These are phyloP conservation scores for Calophaca sinica DNA, from an alignment of 306 rosid species.

Conservation along the genomic window DNA sequence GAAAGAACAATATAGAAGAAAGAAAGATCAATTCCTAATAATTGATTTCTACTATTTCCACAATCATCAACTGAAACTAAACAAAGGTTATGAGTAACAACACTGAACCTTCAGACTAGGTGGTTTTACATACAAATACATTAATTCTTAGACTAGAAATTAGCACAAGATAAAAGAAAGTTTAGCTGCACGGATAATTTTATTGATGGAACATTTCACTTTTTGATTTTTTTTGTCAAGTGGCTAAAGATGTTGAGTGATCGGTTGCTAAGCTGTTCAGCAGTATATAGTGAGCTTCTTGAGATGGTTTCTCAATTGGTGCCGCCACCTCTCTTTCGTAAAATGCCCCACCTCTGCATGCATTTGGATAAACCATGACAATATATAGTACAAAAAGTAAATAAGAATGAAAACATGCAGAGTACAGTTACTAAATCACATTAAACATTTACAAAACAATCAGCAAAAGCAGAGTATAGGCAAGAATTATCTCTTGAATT, in stretches of 20 bases:
- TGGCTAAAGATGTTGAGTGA: slow-evolving; percentile 63
- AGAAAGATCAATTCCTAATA: neutral
- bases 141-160: slow-evolving; percentile 1
- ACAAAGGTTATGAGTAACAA: no score
- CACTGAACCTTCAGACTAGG: no score
- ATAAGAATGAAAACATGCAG: neutral
- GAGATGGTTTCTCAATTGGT: slow-evolving; percentile 49
- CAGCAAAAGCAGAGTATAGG: neutral
- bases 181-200: slow-evolving; percentile 20
- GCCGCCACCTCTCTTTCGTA: slow-evolving; percentile 56
- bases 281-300: slow-evolving; percentile 54
- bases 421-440: no score
- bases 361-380: slow-evolving; percentile 43
- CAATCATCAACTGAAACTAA: neutral
- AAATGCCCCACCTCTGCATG: slow-evolving; percentile 80
- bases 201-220: slow-evolving; percentile 38
- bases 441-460: neutral
- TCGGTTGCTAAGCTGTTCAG: slow-evolving; percentile 67
- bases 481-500: neutral
- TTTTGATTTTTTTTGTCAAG: slow-evolving; percentile 47
- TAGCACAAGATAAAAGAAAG: neutral
- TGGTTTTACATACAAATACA: neutral
- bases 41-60: neutral
- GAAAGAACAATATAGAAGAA: neutral
- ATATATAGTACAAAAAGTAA: slow-evolving; percentile 17